A percentile compares a stretch with the other conserved stretches of the same genome.
These are phyloP conservation scores for Lyophyllum atratum DNA, from an alignment of 768 basidiomycete species.

Conservation along the genomic window DNA sequence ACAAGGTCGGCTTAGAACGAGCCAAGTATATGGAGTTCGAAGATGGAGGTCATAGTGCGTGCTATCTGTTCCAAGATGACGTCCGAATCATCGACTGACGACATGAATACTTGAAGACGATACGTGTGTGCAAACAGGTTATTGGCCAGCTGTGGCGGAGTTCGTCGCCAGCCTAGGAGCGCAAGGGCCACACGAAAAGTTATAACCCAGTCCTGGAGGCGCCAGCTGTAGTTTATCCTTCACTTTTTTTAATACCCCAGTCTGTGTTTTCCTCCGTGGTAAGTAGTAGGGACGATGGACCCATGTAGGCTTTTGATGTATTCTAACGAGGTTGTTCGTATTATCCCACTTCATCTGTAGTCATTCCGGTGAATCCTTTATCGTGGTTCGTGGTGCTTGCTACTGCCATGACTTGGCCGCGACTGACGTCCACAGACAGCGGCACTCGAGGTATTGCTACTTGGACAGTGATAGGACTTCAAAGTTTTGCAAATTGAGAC, in stretches of 20 bases:
- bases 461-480: no score
- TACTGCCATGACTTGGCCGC: no score
- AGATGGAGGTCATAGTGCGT: constrained; percentile 56
- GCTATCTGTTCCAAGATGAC: constrained; percentile 7
- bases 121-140: constrained; percentile 56
- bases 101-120: constrained; percentile 38
- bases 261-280: neutral
- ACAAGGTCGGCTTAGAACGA: constrained; percentile 51
- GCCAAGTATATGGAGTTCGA: constrained; percentile 59
- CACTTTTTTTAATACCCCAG: neutral
- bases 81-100: constrained; percentile 1
- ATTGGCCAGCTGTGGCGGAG: constrained; percentile 53
- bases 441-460: no score
- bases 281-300: neutral
- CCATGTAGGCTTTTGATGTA: neutral
- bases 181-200: constrained; percentile 68
- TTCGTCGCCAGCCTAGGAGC: constrained; percentile 71
- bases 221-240: neutral
- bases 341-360: neutral
- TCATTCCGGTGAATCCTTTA: no score
- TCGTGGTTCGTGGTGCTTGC: no score
- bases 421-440: no score
- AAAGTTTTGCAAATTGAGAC: no score
- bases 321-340: neutral
- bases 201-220: neutral